Evolutionary conservation across 1,284 basidiomycete species (phyloP), one percentile per base, ranked within the genome.

Genomic region (Pascua guehoae): DNA sequence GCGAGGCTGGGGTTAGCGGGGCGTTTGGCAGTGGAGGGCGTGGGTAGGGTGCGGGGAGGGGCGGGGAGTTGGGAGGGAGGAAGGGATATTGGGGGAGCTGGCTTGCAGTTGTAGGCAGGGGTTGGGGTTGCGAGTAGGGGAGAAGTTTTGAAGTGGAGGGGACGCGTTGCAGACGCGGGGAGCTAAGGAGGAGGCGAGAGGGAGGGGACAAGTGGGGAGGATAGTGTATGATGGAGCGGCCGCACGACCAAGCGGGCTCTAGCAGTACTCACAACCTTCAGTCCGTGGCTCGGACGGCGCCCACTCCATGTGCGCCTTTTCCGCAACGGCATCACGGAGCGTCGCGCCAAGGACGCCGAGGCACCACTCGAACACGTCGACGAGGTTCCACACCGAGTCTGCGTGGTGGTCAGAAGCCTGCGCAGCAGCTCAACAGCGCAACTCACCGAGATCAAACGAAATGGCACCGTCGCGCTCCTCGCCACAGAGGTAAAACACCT

Each of bases 331-430:
- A 18, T 71, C 66, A 8, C 69, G 61, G 60, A 72, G 63, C 17
- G 64, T 51, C n/a, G 18, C 36, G 3, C 63, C 59, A 1, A 74
- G 51, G 24, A 63, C 43, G 4, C 49, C 32, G 1, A 66, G 57
- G 8, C 57, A 57, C 69, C 70, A 74, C 56, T 74, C 72, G 14
- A 68, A 57, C n/a, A 72, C 57, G 14, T 58, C 58, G 17, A 72
- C 61, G 15, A 73, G 55, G 47, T 66, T 63, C 71, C 71, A 74
- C 9, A 71, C 61, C 11, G 64, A 67, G 53, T 72, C 72, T 66
- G 53, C 8, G 14, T 5, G 18, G 16, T 5, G 10, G 17, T 37
- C 8, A 18, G 15, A 32, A 32, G 8, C 36, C 15, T 2, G n/a
- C 14, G 8, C 7, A 0, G 10, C 32, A 18, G 16, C 5, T 4